phyloP scores from a whole-genome alignment of 768 basidiomycete genomes.

The Podaxis sp. region DNA sequence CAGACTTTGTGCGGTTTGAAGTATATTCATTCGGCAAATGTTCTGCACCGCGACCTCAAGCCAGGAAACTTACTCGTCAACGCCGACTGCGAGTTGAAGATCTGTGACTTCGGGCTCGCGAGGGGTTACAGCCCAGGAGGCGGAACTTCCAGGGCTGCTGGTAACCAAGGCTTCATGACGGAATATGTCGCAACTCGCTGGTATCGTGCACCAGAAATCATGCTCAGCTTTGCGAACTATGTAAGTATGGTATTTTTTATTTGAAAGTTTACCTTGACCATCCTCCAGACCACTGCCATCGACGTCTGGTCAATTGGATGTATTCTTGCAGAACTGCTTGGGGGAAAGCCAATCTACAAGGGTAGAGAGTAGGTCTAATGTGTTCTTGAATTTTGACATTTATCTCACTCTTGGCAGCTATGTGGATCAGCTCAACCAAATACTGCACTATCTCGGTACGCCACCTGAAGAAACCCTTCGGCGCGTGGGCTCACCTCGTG shows the following conservation, averaged over 20 bases:
- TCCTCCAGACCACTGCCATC: constrained; percentile 72
- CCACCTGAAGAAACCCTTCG: constrained; percentile 95
- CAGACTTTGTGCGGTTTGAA: constrained; percentile 98
- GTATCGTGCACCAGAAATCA: constrained; percentile 99
- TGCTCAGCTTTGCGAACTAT: constrained; percentile 95
- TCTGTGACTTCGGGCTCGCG: constrained; percentile 98
- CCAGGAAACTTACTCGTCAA: constrained; percentile 95
- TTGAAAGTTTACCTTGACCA: constrained; percentile 13
- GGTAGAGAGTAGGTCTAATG: constrained; percentile 76
- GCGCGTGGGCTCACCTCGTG: constrained; percentile 92
- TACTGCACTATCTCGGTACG: constrained; percentile 96
- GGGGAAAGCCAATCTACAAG: constrained; percentile 95
- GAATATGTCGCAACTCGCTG: constrained; percentile 99
- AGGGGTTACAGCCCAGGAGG: constrained; percentile 87
- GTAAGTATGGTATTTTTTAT: constrained; percentile 40
- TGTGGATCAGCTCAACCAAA: constrained; percentile 97
- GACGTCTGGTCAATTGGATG: constrained; percentile 98
- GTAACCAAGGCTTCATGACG: constrained; percentile 96
- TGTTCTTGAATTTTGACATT: neutral
- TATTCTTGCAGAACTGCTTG: constrained; percentile 88
- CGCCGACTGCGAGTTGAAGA: constrained; percentile 97
- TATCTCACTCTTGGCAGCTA: constrained; percentile 49
- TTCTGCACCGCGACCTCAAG: constrained; percentile 94
- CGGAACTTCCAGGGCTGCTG: constrained; percentile 65
- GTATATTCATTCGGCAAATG: constrained; percentile 97